Base-by-base conservation (phyloP, 306 rosid species). In the Citrullus amarus region DNA sequence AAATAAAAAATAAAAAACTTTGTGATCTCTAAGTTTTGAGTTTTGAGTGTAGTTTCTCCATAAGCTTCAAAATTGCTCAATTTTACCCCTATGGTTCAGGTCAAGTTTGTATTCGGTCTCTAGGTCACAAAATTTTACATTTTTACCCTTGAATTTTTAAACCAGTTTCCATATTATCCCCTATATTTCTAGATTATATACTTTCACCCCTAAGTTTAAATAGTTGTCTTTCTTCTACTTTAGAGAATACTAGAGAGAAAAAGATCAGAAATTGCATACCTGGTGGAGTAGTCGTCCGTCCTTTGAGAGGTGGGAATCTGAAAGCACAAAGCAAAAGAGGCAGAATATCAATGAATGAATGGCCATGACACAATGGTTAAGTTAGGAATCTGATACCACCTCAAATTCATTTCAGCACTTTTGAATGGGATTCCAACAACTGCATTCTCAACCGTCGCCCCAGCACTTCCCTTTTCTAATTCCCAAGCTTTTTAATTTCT, bases 361-460 rank as follows among this genome's bases (percentile, higher is more conserved):
- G 62, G 78, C 41, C 16, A 30, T 4, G 9, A 50, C 28, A 51
- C 17, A 74, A 57, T 57, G 68, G 20, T 38, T 3, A 13, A 50
- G 68, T 56, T 20, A 22, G 66, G 79, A 76, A 76, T 76, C 67
- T 36, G 34, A 76, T 76, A 34, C 79, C 55, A 56, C 15, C 36
- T 57, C 68, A 56, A 76, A 53, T 2, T 53, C 8, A 53, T 5
- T 32, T 76, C 68, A 76, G 8, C 38, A 38, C 68, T 39, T 74
- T 9, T 10, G 78, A 74, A 25, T 46, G 18, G 9, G 61, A 17
- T 54, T 75, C 78, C 61, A 48, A 16, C 46, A 9, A 28, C 54
- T 69, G n/a, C 34, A 68, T 41, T 54, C 78, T 8, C 63, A 74
- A 74, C 61, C 30, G 5, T 22, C 30, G 8, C 54, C 38, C 0